Percentiles rank a stretch among this genome's conserved stretches.
Conservation (phyloP, 345 rosid species). For the Punica granatum region DNA sequence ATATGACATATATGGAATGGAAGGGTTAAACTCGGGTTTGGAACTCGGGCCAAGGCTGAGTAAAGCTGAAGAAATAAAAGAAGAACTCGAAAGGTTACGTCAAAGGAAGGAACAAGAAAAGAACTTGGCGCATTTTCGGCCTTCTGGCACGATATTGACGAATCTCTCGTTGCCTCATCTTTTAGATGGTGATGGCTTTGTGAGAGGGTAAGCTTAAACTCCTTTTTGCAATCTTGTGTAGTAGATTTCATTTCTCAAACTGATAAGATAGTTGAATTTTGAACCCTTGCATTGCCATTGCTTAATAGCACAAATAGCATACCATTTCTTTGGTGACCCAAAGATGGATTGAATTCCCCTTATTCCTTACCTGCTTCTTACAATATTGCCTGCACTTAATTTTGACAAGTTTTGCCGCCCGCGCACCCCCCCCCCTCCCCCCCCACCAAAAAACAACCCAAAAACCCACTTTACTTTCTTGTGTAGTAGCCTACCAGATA, state of each 20-base stretch:
- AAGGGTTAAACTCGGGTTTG: conserved; percentile 75
- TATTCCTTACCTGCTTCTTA: not conserved
- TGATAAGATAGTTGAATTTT: not conserved
- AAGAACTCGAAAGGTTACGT: conserved; percentile 67
- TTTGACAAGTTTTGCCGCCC: not conserved
- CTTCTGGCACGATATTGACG: conserved; percentile 61
- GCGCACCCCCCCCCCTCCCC: too few species aligned
- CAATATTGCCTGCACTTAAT: not conserved
- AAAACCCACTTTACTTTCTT: not conserved
- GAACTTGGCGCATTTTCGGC: conserved; percentile 49
- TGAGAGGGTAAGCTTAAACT: conserved; percentile 57
- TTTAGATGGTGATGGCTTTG: conserved; percentile 74
- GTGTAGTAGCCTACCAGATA: not conserved
- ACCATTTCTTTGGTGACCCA: not conserved
- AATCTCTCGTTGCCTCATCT: conserved; percentile 65
- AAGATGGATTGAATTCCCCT: not conserved
- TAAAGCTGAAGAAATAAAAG: conserved; percentile 76
- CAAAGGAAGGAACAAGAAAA: conserved; percentile 61
- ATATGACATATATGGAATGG: conserved; percentile 94
- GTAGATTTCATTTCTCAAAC: not conserved
- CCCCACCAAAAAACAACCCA: too few species aligned
- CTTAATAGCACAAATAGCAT: not conserved
- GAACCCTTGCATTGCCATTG: not conserved
- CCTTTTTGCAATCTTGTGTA: not conserved
- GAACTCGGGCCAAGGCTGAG: conserved; percentile 82